These are phyloP conservation scores for Aureobasidium leucospermi DNA, from an alignment of 2,329 filamentous ascomycete species.

Conservation along the genomic window DNA sequence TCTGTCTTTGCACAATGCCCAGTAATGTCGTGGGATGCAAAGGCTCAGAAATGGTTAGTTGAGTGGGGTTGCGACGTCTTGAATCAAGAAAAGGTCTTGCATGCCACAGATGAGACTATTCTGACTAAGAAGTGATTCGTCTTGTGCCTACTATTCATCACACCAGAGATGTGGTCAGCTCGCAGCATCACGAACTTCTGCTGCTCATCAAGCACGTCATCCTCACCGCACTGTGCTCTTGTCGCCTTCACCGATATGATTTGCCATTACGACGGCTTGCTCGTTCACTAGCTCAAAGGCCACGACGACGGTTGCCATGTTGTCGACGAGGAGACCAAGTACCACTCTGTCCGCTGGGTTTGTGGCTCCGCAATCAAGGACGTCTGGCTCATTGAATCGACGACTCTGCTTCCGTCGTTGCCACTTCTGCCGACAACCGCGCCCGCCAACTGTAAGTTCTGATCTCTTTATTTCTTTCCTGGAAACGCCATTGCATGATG, in stretches of 20 bases:
- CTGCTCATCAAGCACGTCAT: too few relatives aligned
- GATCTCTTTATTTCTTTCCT: constrained; percentile 14
- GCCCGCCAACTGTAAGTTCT: constrained; percentile 63
- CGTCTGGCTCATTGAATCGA: too few relatives aligned
- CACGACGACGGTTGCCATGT: too few relatives aligned
- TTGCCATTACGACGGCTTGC: too few relatives aligned
- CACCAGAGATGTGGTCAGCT: background rate
- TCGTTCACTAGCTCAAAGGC: too few relatives aligned
- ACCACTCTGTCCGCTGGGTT: too few relatives aligned
- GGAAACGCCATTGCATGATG: constrained; percentile 61
- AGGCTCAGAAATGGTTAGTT: constrained; percentile 25
- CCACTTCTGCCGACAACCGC: too few relatives aligned
- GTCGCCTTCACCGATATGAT: too few relatives aligned
- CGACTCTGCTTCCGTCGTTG: too few relatives aligned
- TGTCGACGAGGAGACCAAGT: too few relatives aligned
- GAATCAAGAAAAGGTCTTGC: background rate
- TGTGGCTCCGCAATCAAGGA: too few relatives aligned
- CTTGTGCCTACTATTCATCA: background rate
- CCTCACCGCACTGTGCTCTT: too few relatives aligned
- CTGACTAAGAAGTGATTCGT: background rate
- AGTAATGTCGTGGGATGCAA: constrained; percentile 32
- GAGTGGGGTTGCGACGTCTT: constrained; percentile 25
- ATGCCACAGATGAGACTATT: background rate
- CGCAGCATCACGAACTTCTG: constrained; percentile 26
- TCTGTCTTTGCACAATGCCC: constrained; percentile 36